Percentiles rank a stretch among this genome's conserved stretches.
Evolutionary conservation across 1,284 basidiomycete species (phyloP).

Genomic region (Ganoderma lucidum): DNA sequence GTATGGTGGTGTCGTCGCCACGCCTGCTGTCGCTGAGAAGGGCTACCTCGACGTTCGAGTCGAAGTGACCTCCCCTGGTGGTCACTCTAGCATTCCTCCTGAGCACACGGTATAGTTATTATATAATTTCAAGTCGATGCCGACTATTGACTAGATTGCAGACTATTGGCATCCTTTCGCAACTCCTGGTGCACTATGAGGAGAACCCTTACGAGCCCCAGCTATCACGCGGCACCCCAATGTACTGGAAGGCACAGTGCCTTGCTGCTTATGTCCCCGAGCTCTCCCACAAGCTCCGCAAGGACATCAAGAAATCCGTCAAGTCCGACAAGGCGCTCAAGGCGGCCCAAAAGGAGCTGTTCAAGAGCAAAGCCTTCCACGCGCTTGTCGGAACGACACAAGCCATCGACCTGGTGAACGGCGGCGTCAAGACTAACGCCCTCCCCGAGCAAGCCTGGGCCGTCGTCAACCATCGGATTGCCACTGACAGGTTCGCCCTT

Average conservation of each 20-base stretch:
- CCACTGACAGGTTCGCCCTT: slow-evolving; percentile 48
- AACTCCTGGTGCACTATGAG: slow-evolving; percentile 60
- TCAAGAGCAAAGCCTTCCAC: slow-evolving; percentile 40
- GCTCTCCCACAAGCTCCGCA: slow-evolving; percentile 48
- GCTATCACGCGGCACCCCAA: slow-evolving; percentile 52
- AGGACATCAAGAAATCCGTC: slow-evolving; percentile 46
- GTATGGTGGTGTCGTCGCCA: slow-evolving; percentile 51
- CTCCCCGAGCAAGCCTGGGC: slow-evolving; percentile 63
- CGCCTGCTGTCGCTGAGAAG: slow-evolving; percentile 69
- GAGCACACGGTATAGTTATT: slow-evolving; percentile 52
- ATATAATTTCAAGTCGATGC: neutral
- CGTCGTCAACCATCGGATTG: slow-evolving; percentile 62
- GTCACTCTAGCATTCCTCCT: slow-evolving; percentile 73
- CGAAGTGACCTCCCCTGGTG: slow-evolving; percentile 64
- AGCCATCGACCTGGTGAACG: slow-evolving; percentile 64
- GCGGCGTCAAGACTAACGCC: slow-evolving; percentile 70
- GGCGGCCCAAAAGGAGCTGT: slow-evolving; percentile 50
- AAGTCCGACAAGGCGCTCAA: slow-evolving; percentile 51
- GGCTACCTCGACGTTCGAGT: slow-evolving; percentile 67
- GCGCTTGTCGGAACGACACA: slow-evolving; percentile 62
- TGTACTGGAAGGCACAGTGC: slow-evolving; percentile 53
- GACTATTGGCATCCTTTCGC: slow-evolving; percentile 65
- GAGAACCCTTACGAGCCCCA: slow-evolving; percentile 50
- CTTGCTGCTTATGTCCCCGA: slow-evolving; percentile 54
- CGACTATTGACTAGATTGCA: slow-evolving; percentile 27